A percentile compares a stretch with the other conserved stretches of the same genome.
These are phyloP conservation scores for Macrolepiota dolichaula DNA, from an alignment of 768 basidiomycete species.

Conservation along the genomic window DNA sequence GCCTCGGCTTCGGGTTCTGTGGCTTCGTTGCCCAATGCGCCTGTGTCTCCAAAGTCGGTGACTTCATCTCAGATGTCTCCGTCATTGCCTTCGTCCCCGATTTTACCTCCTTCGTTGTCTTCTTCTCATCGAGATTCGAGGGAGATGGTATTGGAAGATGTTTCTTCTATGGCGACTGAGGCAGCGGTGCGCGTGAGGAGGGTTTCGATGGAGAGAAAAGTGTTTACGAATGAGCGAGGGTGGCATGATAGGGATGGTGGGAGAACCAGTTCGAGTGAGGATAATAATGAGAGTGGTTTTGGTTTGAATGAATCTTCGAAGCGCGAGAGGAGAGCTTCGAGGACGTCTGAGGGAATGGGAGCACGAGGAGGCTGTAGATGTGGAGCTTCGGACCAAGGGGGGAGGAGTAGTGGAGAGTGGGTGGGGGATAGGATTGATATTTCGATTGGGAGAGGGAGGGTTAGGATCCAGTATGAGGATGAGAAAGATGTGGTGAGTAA, in stretches of 20 bases:
- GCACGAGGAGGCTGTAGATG: neutral
- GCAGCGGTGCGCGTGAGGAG: neutral
- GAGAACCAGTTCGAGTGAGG: neutral
- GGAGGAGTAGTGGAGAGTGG: neutral
- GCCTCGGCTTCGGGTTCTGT: neutral
- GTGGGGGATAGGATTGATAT: slow-evolving; percentile 12
- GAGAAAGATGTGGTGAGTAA: neutral
- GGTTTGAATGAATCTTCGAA: neutral
- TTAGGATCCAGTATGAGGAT: slow-evolving; percentile 12
- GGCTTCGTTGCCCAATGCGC: neutral
- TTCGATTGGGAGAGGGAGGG: slow-evolving; percentile 10
- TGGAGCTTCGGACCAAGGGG: neutral
- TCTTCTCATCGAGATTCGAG: neutral
- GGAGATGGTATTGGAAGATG: neutral
- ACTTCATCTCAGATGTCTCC: neutral
- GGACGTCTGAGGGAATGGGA: neutral
- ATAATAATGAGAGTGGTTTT: neutral
- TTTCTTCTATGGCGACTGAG: neutral
- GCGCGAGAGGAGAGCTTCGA: neutral
- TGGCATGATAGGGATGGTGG: neutral
- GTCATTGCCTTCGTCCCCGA: neutral
- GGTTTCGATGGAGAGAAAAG: neutral
- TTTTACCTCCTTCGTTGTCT: neutral
- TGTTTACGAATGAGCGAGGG: neutral
- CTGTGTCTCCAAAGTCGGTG: neutral